Base-by-base conservation (phyloP, 1,139 yeast genomes). In the Kurtzmaniella quercitrusa region DNA sequence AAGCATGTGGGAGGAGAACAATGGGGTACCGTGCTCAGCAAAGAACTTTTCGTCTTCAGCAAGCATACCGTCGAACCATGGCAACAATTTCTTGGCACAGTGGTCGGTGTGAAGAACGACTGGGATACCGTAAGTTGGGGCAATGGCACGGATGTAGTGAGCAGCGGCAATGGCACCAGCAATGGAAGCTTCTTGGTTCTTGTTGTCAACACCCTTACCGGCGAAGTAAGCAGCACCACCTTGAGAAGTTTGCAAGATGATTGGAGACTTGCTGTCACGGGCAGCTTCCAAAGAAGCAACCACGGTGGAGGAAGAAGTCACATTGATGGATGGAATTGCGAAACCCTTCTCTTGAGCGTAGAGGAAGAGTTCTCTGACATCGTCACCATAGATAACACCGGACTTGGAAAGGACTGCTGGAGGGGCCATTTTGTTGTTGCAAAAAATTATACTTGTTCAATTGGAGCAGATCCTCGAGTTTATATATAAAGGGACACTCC, bases 141-240 rank as follows among this genome's bases (percentile, higher is more conserved):
- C 97, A 76, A 93, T 82, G 51, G 97, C 66, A 77, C 97, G 88
- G 69, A 94, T 85, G 80, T 85, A 93, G 79, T 89, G 96, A 55
- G 96, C 99, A 63, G 98, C 98, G 62, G 99, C 97, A 67, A 93
- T 68, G 64, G 96, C 73, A 74, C 99, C 99, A 52, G 83, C 85
- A 72, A 93, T 87, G 49, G 98, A 85, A 52, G 98, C 98, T 61
- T 77, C 77, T 76, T 93, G 98, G 78, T 89, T 83, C 63, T 77
- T 79, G 86, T 93, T 94, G 70, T 80, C 80, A 59, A 94, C 91
- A 75, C 98, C 98, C 83, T 93, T 93, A 79, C 98, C 98, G 56
- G 98, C 98, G 70, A 93, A 93, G 89, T 81, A 94, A 54, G 98
- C 98, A 58, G 98, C 95, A 79, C 99, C 99, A 77, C 99, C 99